These are phyloP conservation scores for Cystobasidium ongulense DNA, from an alignment of 768 basidiomycete species.

Conservation along the genomic window DNA sequence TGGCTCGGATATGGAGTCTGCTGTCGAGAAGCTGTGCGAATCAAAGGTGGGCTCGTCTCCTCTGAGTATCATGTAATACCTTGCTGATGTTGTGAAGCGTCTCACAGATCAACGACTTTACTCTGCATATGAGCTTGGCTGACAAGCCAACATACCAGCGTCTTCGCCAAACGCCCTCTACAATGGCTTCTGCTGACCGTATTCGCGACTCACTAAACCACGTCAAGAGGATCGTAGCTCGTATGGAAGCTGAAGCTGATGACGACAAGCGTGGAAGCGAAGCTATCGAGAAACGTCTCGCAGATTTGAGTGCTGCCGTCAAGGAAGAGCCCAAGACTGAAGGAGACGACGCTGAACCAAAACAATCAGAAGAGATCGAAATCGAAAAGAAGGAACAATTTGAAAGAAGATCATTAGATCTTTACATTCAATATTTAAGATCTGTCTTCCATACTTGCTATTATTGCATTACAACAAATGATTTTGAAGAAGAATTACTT, in stretches of 20 bases:
- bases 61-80: background rate
- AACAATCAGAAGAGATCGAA: conserved; percentile 42
- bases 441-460: conserved; percentile 91
- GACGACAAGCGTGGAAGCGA: conserved; percentile 48
- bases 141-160: conserved; percentile 64
- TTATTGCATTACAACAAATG: conserved; percentile 87
- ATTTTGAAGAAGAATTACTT: conserved; percentile 90
- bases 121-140: conserved; percentile 67
- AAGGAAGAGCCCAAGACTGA: background rate
- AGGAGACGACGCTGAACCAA: conserved; percentile 47
- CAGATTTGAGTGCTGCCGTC: background rate
- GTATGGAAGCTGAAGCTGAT: conserved; percentile 57
- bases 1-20: conserved; percentile 68
- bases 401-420: conserved; percentile 75
- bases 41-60: conserved; percentile 59
- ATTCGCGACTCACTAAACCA: conserved; percentile 72
- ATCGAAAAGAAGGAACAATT: conserved; percentile 44
- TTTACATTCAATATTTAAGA: conserved; percentile 87
- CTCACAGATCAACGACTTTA: conserved; percentile 82
- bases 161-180: conserved; percentile 70
- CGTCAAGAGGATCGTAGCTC: conserved; percentile 64
- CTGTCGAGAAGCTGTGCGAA: conserved; percentile 67
- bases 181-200: conserved; percentile 69
- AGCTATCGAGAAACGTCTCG: conserved; percentile 51
- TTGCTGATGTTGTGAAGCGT: conserved; percentile 19